Evolutionary conservation across 306 rosid genomes (phyloP).

Genomic region (Inga oerstediana): DNA sequence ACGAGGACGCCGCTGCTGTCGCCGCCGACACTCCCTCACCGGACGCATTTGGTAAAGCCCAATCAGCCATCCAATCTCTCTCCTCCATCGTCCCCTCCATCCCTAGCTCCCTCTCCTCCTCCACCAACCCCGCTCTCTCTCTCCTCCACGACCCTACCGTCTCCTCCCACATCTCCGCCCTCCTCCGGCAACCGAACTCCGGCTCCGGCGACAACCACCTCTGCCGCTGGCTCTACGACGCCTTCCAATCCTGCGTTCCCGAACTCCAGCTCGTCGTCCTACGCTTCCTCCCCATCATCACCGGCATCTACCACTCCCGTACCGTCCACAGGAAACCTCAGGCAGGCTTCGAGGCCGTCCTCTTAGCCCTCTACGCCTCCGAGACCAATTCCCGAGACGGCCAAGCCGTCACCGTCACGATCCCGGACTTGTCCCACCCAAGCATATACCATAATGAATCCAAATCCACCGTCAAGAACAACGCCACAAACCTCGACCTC

Average conservation of each 20-base stretch:
- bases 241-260: conserved; percentile 64
- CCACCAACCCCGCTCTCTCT: conserved; percentile 38
- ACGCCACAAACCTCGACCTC: conserved; percentile 43
- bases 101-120: conserved; percentile 29
- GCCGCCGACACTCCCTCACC: neutral
- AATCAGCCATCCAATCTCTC: conserved; percentile 54
- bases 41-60: conserved; percentile 20
- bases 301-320: conserved; percentile 71
- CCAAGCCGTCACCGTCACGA: conserved; percentile 51
- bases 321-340: conserved; percentile 52
- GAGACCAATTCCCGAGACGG: conserved; percentile 66
- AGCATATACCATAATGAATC: conserved; percentile 65
- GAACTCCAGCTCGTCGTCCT: conserved; percentile 73
- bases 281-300: conserved; percentile 64
- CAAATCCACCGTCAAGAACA: conserved; percentile 29
- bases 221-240: conserved; percentile 90
- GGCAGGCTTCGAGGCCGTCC: conserved; percentile 80
- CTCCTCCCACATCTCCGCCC: conserved; percentile 53
- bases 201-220: conserved; percentile 75
- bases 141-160: conserved; percentile 51
- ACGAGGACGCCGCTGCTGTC: neutral
- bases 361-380: conserved; percentile 69
- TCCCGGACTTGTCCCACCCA: conserved; percentile 62
- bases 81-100: conserved; percentile 52
- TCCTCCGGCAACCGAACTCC: conserved; percentile 67